Evolutionary conservation across 805 yeast species (phyloP).

Genomic region (Candida pseudofarinosa): DNA sequence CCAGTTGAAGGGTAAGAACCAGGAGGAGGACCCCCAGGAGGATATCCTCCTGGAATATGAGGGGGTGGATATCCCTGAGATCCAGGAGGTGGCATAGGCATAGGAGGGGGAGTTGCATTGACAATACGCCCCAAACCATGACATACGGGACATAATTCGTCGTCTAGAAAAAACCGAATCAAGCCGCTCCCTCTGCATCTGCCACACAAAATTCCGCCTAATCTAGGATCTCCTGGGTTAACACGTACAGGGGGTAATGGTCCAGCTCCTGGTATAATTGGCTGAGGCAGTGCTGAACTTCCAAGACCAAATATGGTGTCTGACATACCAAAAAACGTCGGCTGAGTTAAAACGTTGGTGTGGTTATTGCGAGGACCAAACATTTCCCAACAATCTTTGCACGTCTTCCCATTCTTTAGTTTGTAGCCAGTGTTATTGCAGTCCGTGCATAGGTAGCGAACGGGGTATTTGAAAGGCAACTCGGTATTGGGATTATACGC

Average conservation of each 20-base stretch:
- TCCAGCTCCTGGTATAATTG: slow-evolving; percentile 8
- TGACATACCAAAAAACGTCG: neutral
- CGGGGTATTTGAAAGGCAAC: slow-evolving; percentile 68
- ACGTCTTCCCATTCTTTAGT: slow-evolving; percentile 58
- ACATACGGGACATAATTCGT: slow-evolving; percentile 61
- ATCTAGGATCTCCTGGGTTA: slow-evolving; percentile 71
- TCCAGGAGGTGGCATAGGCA: slow-evolving; percentile 5
- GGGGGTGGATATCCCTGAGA: neutral
- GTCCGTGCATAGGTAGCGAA: slow-evolving; percentile 54
- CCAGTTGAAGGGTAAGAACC: neutral
- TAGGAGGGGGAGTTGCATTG: slow-evolving; percentile 6
- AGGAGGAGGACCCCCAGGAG: neutral
- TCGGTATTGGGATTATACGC: slow-evolving; percentile 45
- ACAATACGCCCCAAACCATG: slow-evolving; percentile 60
- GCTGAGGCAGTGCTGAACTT: slow-evolving; percentile 8
- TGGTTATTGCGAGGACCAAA: slow-evolving; percentile 46
- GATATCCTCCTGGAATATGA: neutral
- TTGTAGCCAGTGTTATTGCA: slow-evolving; percentile 72
- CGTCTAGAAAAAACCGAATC: slow-evolving; percentile 52
- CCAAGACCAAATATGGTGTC: slow-evolving; percentile 7
- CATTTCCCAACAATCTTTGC: slow-evolving; percentile 65
- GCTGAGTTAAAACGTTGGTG: slow-evolving; percentile 4
- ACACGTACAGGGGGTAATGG: slow-evolving; percentile 41
- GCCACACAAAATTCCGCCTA: slow-evolving; percentile 72
- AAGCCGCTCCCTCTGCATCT: slow-evolving; percentile 66